Evolutionary conservation across 2,329 filamentous ascomycete species (phyloP).

Genomic region (Incumbomyces lentus): DNA sequence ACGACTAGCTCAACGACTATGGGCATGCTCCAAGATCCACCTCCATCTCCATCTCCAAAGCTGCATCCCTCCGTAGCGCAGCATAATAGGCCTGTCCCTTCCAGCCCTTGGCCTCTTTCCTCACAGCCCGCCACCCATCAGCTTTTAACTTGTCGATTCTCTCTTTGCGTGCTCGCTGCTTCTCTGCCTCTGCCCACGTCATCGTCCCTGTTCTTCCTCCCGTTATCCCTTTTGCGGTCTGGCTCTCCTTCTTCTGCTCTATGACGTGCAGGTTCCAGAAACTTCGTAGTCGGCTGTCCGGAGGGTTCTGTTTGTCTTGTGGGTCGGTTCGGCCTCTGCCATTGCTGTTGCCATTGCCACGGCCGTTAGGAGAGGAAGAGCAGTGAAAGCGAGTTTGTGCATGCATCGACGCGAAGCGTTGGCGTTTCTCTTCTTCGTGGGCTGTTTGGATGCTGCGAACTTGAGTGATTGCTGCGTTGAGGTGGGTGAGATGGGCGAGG

Average conservation of each 20-base stretch:
- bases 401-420: neutral
- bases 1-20: no score
- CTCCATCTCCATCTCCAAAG: conserved; percentile 10
- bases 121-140: conserved; percentile 13
- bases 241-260: neutral
- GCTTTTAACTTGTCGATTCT: conserved; percentile 14
- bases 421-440: conserved; percentile 1
- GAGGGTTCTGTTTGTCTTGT: no score
- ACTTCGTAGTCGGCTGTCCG: neutral
- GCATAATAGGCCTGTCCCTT: conserved; percentile 18
- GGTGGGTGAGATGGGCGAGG: neutral
- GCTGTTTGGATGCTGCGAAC: neutral
- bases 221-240: neutral
- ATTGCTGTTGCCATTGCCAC: neutral
- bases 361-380: neutral
- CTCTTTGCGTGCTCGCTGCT: conserved; percentile 7
- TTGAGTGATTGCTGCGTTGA: neutral
- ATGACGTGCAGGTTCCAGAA: conserved; percentile 1
- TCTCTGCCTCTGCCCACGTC: neutral
- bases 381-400: neutral
- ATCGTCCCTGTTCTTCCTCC: neutral
- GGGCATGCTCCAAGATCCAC: neutral
- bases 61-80: conserved; percentile 9
- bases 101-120: conserved; percentile 18
- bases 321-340: no score